phyloP scores from a whole-genome alignment of 306 rosid species.

The Mimosa bimucronata region DNA sequence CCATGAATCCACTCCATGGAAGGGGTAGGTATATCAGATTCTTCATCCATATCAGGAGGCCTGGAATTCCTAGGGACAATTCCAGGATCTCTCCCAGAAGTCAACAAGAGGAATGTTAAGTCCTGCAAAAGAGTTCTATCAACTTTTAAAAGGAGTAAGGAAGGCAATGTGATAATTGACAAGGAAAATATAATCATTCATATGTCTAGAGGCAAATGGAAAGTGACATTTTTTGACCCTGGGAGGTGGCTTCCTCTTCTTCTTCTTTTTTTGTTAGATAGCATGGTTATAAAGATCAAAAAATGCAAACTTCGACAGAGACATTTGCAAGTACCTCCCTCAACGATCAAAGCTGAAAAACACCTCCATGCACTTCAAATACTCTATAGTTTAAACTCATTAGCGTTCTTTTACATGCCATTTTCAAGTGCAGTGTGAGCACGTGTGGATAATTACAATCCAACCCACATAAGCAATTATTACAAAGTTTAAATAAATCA shows the following conservation, averaged over 20 bases:
- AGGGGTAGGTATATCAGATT: constrained; percentile 62
- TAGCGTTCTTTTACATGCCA: neutral
- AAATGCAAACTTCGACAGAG: neutral
- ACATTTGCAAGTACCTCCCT: neutral
- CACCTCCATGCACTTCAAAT: neutral
- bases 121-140: constrained; percentile 68
- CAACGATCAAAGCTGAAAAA: neutral
- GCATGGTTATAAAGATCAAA: neutral
- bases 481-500: neutral
- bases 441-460: neutral
- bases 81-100: constrained; percentile 96
- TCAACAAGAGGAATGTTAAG: constrained; percentile 73
- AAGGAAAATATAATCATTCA: constrained; percentile 32
- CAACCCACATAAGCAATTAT: neutral
- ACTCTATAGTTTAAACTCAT: neutral
- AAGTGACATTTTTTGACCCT: neutral
- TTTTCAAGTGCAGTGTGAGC: neutral
- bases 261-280: neutral
- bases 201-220: neutral
- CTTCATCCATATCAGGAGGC: constrained; percentile 82
- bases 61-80: constrained; percentile 82
- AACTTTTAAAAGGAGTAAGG: constrained; percentile 40
- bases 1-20: constrained; percentile 98
- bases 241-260: neutral
- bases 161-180: constrained; percentile 5